phyloP scores from a whole-genome alignment of 2,329 filamentous ascomycete genomes.

The Atkinsonella hypoxylon region DNA sequence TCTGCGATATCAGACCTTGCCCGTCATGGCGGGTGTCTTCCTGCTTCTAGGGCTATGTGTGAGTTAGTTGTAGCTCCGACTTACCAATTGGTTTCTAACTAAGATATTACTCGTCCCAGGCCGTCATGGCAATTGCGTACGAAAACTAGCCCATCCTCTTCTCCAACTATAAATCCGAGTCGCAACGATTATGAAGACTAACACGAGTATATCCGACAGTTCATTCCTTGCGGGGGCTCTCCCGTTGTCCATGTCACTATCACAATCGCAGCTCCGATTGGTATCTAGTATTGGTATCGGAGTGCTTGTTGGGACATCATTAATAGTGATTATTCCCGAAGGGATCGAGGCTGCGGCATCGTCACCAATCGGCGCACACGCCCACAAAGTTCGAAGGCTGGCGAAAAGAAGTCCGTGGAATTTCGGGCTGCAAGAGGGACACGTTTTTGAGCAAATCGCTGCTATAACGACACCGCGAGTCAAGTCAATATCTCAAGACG shows the following conservation, averaged over 20 bases:
- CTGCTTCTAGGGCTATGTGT: slow-evolving; percentile 30
- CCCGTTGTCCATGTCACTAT: slow-evolving; percentile 78
- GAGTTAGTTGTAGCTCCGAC: slow-evolving; percentile 11
- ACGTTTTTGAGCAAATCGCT: slow-evolving; percentile 13
- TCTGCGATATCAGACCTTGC: background rate
- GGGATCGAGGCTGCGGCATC: slow-evolving; percentile 83
- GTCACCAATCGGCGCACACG: slow-evolving; percentile 27
- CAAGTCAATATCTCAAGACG: background rate
- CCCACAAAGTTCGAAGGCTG: slow-evolving; percentile 23
- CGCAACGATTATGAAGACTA: background rate
- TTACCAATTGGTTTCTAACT: background rate
- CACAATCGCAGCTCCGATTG: slow-evolving; percentile 73
- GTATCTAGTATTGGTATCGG: slow-evolving; percentile 90
- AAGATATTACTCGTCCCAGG: slow-evolving; percentile 18
- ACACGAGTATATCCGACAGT: slow-evolving; percentile 32
- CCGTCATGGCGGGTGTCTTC: slow-evolving; percentile 27
- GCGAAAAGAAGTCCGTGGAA: slow-evolving; percentile 21
- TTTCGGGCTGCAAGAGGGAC: slow-evolving; percentile 14
- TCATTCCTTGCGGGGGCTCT: slow-evolving; percentile 89
- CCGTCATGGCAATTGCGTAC: slow-evolving; percentile 49
- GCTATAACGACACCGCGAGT: slow-evolving; percentile 8
- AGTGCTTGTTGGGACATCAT: slow-evolving; percentile 83
- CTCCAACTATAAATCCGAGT: background rate
- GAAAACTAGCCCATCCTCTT: background rate
- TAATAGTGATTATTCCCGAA: slow-evolving; percentile 96